Evolutionary conservation across 2,329 filamentous ascomycete genomes (phyloP), one percentile per base, ranked within the genome.

Genomic region (Rhexocercosporidium sp.): DNA sequence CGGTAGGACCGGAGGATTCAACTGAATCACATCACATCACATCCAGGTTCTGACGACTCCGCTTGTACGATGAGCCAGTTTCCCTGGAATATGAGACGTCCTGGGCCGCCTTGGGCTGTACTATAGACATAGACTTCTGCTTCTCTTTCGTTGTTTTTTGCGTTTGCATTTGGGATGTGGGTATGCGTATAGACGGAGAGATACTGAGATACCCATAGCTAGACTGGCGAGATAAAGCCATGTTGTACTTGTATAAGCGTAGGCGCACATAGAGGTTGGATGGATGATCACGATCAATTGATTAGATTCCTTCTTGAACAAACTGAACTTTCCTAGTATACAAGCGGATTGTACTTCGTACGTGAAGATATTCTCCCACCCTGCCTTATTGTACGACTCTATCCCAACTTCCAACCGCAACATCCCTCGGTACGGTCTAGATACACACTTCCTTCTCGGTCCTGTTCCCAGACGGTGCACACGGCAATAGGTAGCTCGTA

Each of bases 1-100:
- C n/a, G 69, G 70, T 37, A 68, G 70, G 37, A 66, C 59, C 18
- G 68, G 60, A 20, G 60, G 60, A 18, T 62, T 62, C 46, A 62
- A 62, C 46, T 25, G 16, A 18, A n/a, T 8, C 7, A 20, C 20
- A 16, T 14, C 2, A 47, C 16, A 25, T 51, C 16, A 47, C 7
- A 47, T 47, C 44, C 16, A 20, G 7, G 8, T 22, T 16, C 7
- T 9, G 44, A 22, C 18, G n/a, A 47, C 16, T 47, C 44, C 37
- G 44, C n/a, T 9, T 59, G 9, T 41, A 44, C 56, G 34, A 41
- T 59, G 34, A 59, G 56, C 20, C 3, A 14, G 7, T n/a, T 20
- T 6, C 44, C 44, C 2, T 7, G 44, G 20, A 3, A 7, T 22
- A n/a, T 9, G 18, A 47, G n/a, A n/a, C n/a, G n/a, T n/a, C n/a